Evolutionary conservation across 768 basidiomycete species (phyloP).

Genomic region (Pholiota conissans): DNA sequence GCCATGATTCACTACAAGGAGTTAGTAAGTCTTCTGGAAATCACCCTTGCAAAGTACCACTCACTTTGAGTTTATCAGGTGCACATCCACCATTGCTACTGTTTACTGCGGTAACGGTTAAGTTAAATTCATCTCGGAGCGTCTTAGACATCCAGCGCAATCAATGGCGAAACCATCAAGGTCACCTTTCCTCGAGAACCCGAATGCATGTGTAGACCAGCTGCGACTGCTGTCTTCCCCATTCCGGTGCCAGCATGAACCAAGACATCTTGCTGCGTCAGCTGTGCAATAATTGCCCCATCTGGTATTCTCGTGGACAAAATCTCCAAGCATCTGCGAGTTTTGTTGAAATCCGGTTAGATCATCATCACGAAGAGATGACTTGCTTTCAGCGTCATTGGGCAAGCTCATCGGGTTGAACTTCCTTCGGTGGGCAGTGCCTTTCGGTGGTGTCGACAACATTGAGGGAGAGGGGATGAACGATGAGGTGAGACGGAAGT

Average conservation of each 20-base stretch:
- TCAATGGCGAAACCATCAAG: constrained; percentile 36
- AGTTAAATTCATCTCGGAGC: constrained; percentile 27
- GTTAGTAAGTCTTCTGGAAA: background rate
- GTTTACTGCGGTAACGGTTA: constrained; percentile 31
- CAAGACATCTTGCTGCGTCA: constrained; percentile 29
- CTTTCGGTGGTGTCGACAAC: too few species aligned
- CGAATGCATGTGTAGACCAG: constrained; percentile 33
- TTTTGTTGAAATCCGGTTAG: too few species aligned
- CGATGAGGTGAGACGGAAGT: too few species aligned
- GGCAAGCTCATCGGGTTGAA: too few species aligned
- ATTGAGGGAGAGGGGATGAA: too few species aligned
- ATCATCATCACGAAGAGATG: too few species aligned
- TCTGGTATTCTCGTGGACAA: too few species aligned
- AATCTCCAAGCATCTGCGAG: too few species aligned
- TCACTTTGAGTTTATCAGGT: constrained; percentile 22
- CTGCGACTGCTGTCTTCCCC: constrained; percentile 40
- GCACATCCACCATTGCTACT: constrained; percentile 27
- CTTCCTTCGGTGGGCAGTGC: too few species aligned
- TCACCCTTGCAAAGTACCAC: too few species aligned
- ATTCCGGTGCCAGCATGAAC: constrained; percentile 37
- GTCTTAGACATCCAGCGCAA: constrained; percentile 33
- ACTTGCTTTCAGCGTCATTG: too few species aligned
- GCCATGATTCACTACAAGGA: constrained; percentile 17
- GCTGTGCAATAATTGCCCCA: constrained; percentile 18
- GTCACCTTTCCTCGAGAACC: constrained; percentile 27